These are phyloP conservation scores for Davidsoniella neocaledoniae DNA, from an alignment of 2,329 filamentous ascomycete species.

Conservation along the genomic window DNA sequence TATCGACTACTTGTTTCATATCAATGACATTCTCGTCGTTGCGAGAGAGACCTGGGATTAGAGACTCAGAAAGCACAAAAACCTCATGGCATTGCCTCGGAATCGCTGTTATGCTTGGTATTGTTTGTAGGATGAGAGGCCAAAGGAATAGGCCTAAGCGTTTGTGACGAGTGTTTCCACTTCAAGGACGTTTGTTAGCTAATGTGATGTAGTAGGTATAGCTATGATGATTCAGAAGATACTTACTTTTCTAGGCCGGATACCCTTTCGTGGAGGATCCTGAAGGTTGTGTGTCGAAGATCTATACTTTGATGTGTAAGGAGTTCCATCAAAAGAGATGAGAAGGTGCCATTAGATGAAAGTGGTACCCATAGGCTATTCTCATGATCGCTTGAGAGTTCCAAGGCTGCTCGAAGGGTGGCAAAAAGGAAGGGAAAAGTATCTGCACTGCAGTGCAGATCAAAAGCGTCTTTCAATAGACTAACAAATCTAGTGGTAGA, in stretches of 20 bases:
- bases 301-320: conserved; percentile 16
- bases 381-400: neutral
- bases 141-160: conserved; percentile 18
- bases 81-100: conserved; percentile 21
- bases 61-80: neutral
- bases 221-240: neutral
- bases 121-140: conserved; percentile 19
- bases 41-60: no score
- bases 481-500: neutral
- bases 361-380: neutral
- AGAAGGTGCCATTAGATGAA: neutral
- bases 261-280: conserved; percentile 16
- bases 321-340: conserved; percentile 13
- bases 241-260: neutral
- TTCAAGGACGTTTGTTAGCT: neutral
- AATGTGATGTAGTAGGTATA: neutral
- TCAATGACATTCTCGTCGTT: no score
- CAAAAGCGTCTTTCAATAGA: neutral
- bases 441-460: neutral
- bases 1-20: no score
- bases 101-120: conserved; percentile 19
- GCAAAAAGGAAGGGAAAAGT: neutral
- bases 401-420: neutral
- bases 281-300: conserved; percentile 21
- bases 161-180: conserved; percentile 8